Conservation (phyloP, 2,329 filamentous ascomycete genomes). For the Dryadomyces sulphureus region DNA sequence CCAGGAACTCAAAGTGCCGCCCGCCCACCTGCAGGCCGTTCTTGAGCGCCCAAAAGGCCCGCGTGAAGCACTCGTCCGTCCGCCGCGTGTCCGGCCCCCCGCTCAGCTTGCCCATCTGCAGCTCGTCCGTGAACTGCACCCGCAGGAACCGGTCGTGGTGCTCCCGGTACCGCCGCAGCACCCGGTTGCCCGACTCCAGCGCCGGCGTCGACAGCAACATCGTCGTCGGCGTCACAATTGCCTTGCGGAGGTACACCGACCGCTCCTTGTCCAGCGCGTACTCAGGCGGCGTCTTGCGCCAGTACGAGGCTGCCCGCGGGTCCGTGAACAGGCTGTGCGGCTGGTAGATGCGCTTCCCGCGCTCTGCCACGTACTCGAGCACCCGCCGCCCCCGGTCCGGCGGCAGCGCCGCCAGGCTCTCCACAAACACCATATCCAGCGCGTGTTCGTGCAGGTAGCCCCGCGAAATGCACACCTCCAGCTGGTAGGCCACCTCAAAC, state of each 20-base stretch:
- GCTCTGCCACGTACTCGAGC: conserved; percentile 59
- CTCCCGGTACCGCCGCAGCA: conserved; percentile 59
- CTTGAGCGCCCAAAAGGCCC: conserved; percentile 54
- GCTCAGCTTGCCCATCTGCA: conserved; percentile 44
- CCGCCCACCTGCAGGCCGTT: conserved; percentile 75
- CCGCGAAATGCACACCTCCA: conserved; percentile 85
- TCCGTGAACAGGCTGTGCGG: conserved; percentile 59
- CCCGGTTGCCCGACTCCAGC: conserved; percentile 76
- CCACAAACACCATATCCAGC: conserved; percentile 52
- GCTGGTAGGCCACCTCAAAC: conserved; percentile 71
- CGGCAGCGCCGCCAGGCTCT: conserved; percentile 36
- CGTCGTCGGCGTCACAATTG: conserved; percentile 68
- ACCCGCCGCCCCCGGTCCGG: conserved; percentile 43
- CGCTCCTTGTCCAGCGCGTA: conserved; percentile 7
- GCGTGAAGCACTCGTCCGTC: conserved; percentile 58
- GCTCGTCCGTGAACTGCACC: conserved; percentile 80
- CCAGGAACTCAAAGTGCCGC: conserved; percentile 75
- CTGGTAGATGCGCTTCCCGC: conserved; percentile 45
- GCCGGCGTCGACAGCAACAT: conserved; percentile 64
- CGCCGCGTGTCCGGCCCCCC: conserved; percentile 34
- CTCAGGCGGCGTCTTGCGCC: conserved; percentile 7
- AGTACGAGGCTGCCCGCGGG: conserved; percentile 30
- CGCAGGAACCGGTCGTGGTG: conserved; percentile 68
- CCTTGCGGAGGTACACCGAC: conserved; percentile 49
- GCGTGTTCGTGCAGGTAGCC: conserved; percentile 63